These are phyloP conservation scores for Fusarium redolens DNA, from an alignment of 2,329 filamentous ascomycete species.

Conservation along the genomic window DNA sequence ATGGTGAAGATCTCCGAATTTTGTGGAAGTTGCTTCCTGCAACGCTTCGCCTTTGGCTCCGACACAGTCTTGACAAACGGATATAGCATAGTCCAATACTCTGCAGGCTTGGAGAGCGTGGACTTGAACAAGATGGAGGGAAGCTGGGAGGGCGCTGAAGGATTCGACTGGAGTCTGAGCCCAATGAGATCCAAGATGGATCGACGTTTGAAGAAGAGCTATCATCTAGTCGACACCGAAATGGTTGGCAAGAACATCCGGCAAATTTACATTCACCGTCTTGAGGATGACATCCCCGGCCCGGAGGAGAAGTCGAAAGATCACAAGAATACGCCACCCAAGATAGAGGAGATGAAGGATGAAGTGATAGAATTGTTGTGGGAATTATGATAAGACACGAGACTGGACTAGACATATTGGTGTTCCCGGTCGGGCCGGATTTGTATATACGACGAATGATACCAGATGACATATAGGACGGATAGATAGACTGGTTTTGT, in stretches of 20 bases:
- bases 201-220: constrained; percentile 62
- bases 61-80: constrained; percentile 68
- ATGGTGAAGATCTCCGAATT: constrained; percentile 61
- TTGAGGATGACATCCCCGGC: constrained; percentile 47
- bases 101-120: constrained; percentile 51
- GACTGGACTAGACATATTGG: background rate
- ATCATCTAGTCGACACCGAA: constrained; percentile 58
- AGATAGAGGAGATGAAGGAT: constrained; percentile 48
- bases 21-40: constrained; percentile 70
- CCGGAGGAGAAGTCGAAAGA: constrained; percentile 49
- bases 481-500: constrained; percentile 27
- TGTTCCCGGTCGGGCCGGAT: constrained; percentile 10
- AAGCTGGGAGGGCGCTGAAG: constrained; percentile 63
- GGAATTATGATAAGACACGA: constrained; percentile 41
- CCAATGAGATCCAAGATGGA: constrained; percentile 57
- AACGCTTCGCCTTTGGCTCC: constrained; percentile 62
- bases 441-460: constrained; percentile 42
- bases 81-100: constrained; percentile 66
- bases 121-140: constrained; percentile 62
- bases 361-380: constrained; percentile 64
- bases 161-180: constrained; percentile 65
- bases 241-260: constrained; percentile 57
- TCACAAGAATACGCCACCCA: constrained; percentile 8
- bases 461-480: constrained; percentile 35
- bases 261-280: constrained; percentile 66